Evolutionary conservation across 2,329 filamentous ascomycete species (phyloP), one percentile per base, ranked within the genome.

Genomic region (Scedosporium apiospermum): DNA sequence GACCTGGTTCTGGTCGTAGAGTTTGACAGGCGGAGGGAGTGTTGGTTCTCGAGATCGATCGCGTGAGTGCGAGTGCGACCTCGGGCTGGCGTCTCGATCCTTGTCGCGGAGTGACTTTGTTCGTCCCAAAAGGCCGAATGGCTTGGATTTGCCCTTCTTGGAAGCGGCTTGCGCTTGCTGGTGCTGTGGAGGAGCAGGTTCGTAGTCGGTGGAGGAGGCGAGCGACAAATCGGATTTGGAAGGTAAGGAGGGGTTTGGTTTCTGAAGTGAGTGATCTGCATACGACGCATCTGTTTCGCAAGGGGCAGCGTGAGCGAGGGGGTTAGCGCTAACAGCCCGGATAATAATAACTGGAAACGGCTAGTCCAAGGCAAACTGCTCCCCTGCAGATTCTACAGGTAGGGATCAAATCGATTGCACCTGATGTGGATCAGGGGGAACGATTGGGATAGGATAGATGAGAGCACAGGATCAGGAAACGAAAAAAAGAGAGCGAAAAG

Each of bases 181-280:
- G 23, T 55, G 12, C 12, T 55, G 18, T 12, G 9, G 6, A 23
- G 18, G 12, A 18, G 18, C 18, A 18, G 68, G 67, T 62, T 84
- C 82, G 71, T 75, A 71, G 57, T 84, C 81, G 62, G 72, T 71
- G n/a, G 75, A 72, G 6, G 81, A 81, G 46, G 76, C 76, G 59
- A 84, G 69, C 63, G 83, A 83, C 51, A 81, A 69, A 64, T 85
- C 79, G 65, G 83, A 82, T 68, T 73, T 78, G 57, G 81, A 78
- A 46, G 78, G 76, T 62, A 77, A 69, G 65, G 76, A 72, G 57
- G 76, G 71, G 59, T 70, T 69, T 44, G 75, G 72, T 69, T 75
- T 78, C 65, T 77, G 73, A 62, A 73, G 68, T 61, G 72, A 67
- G 62, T 71, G 71, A 55, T 75, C 72, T 64, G 68, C 69, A 65